Conservation (phyloP, 768 basidiomycete species). For the Boletus coccyginus region DNA sequence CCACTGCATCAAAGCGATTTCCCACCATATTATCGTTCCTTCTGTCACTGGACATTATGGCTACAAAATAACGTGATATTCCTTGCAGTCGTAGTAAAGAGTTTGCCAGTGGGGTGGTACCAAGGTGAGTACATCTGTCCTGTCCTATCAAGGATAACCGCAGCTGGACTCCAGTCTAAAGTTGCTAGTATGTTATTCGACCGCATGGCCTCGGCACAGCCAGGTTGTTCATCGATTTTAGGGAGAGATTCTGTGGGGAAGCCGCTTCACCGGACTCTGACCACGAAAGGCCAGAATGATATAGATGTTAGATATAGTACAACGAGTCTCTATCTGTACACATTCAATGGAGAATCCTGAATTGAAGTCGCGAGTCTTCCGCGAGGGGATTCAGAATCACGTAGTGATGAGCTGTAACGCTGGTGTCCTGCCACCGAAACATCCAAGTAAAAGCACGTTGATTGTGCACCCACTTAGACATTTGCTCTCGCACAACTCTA, state of each 20-base stretch:
- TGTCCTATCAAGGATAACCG: not conserved
- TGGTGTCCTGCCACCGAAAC: not conserved
- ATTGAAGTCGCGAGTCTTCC: no score
- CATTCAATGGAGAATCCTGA: not conserved
- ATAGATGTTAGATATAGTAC: not conserved
- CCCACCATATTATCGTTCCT: no score
- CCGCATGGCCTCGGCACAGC: not conserved
- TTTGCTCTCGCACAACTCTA: not conserved
- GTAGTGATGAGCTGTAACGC: not conserved
- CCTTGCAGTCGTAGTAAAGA: no score
- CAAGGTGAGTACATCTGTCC: not conserved
- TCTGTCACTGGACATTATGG: no score
- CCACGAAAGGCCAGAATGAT: not conserved
- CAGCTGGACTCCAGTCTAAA: not conserved
- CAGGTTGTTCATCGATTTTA: not conserved
- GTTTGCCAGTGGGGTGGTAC: not conserved
- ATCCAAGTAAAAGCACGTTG: not conserved
- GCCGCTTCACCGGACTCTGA: not conserved
- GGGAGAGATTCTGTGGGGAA: not conserved
- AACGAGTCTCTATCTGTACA: not conserved
- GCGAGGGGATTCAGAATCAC: not conserved
- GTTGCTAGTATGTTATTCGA: not conserved
- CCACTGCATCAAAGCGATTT: no score
- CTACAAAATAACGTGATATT: not conserved
- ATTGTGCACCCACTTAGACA: not conserved